Base-by-base conservation (phyloP, 1,284 basidiomycete genomes). In the Fomitopsis palustris region DNA sequence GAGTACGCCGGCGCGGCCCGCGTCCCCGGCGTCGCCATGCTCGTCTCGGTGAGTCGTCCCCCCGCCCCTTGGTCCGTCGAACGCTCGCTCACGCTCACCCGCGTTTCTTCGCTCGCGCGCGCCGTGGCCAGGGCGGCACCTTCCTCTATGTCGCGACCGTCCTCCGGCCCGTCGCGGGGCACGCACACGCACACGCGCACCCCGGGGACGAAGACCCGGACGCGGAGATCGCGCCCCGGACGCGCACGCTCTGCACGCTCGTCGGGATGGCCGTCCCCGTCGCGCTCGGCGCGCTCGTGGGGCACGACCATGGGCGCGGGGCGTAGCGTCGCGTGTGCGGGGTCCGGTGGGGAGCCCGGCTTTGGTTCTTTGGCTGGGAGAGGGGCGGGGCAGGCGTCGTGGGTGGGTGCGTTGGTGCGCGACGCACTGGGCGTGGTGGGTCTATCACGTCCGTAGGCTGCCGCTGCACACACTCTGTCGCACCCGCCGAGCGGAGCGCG, bases 141-240 rank as follows among this genome's bases (percentile, higher is more conserved):
- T 98, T 98, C 74, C 78, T 98, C 31, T 98, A 96, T 70, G 95
- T 98, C 35, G 95, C 95, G 0, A 96, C 95, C 2, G 90, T 95
- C 37, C 79, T 95, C 25, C 92, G 93, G 70, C 86, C 90, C 3
- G 79, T 90, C 42, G 84, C 88, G 16, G 78, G 77, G 16, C 75
- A 77, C 53, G 70, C 77, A 10, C 65, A 76, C 23, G 64, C 74
- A 17, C 75, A 77, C 53, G 70, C 77, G 10, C 65, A 76, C 23
- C 63, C 74, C 17, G 78, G 77, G 25, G 83, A 81, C 21, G 70
- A 8, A 6, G 49, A 51, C 31, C n/a, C 88, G 27, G 83, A 81
- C 23, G 70, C 23, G 14, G 49, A 31, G 19, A 35, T 88, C 45
- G 74, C 77, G 19, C 80, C 81, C 41, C 70, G 71, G 47, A 64